Evolutionary conservation across 2,329 filamentous ascomycete species (phyloP), one percentile per base, ranked within the genome.

Genomic region (Xylariales sp.): DNA sequence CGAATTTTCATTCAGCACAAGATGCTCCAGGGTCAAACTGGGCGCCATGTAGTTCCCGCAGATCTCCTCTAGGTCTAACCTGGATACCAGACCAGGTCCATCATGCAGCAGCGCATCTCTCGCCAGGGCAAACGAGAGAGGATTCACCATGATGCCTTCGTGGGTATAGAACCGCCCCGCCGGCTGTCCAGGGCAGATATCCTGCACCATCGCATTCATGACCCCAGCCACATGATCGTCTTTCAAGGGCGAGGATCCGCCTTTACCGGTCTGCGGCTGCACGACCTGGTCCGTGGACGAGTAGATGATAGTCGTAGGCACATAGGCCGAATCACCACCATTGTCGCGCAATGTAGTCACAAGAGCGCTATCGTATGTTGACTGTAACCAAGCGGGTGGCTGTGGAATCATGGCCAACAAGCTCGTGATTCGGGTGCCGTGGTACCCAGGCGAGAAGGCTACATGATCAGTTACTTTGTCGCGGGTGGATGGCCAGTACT

Each of bases 401-500:
- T 75, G 60, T 24, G 69, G 62, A 21, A 78, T 63, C 49, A 74
- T 66, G 76, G 67, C 8, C 6, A 51, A 37, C 2, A 38, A 32
- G 14, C 49, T 45, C 31, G 49, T 46, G 6, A 56, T 19, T 4
- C 44, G 28, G 21, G 53, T 55, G 14, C 56, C 55, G 38, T 52
- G 49, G 46, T 75, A 80, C 49, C 78, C 74, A 1, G 74, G 64
- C 8, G 67, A 70, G 34, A 78, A 62, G 32, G 70, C 64, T 29
- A 80, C 62, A 52, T 75, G 69, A 52, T 79, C 69, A n/a, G 61
- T 62, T 2, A 71, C 64, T 1, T 60, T 56, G 3, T 12, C 11
- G 4, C 68, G 65, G 1, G 69, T 73, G 1, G 68, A 73, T 0
- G 73, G 73, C 70, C 71, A 79, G 60, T 76, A 78, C 47, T 77